phyloP scores from a whole-genome alignment of 139 green algal genomes.

The Chlamydomonas applanata region DNA sequence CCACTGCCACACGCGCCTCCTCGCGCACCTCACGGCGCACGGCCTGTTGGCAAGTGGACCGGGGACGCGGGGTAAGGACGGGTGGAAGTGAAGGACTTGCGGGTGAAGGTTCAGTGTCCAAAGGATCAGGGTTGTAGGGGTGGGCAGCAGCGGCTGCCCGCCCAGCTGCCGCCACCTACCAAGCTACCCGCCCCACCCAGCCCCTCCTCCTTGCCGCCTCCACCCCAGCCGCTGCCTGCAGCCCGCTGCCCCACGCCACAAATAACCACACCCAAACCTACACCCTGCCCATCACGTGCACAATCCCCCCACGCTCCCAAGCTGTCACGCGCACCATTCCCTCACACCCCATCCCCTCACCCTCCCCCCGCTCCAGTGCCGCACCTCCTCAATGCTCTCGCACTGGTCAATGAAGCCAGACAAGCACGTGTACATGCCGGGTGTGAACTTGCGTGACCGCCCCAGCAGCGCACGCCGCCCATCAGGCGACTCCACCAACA shows the following conservation, averaged over 20 bases:
- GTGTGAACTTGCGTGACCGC: conserved; percentile 46
- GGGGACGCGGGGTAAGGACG: no score
- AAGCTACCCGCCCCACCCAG: no score
- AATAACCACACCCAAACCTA: no score
- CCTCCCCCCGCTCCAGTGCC: not conserved
- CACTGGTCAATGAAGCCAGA: conserved; percentile 80
- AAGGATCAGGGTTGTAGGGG: no score
- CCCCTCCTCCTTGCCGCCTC: no score
- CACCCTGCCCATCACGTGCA: not conserved
- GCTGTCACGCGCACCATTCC: not conserved
- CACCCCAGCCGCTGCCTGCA: no score
- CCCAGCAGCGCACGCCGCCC: conserved; percentile 66
- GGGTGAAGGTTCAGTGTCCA: no score
- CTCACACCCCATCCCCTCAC: not conserved
- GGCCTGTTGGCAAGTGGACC: no score
- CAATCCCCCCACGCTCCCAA: not conserved
- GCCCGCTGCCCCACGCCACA: no score
- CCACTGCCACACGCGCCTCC: conserved; percentile 57
- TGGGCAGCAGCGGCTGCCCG: no score
- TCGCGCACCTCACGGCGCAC: conserved; percentile 69
- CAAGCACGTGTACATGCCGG: conserved; percentile 78
- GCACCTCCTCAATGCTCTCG: conserved; percentile 77
- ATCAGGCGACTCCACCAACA: conserved; percentile 74
- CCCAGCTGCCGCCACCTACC: no score
- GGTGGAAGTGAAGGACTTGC: no score